Conservation (phyloP, 345 rosid genomes). For the Raphanus sativus region DNA sequence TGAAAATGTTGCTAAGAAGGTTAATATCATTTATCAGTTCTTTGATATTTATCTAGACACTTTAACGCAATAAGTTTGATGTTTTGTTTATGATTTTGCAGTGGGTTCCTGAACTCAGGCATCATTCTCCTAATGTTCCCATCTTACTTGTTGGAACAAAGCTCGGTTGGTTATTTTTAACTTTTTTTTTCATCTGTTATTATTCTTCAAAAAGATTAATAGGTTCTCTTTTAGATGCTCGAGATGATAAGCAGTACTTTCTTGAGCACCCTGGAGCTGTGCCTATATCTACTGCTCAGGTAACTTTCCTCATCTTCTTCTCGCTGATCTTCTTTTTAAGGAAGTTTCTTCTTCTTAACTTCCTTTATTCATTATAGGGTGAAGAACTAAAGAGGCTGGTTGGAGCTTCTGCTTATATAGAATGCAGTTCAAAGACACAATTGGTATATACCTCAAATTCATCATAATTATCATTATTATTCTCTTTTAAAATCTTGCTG, state of each 20-base stretch:
- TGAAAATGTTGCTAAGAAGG: constrained; percentile 84
- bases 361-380: constrained; percentile 45
- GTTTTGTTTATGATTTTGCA: constrained; percentile 34
- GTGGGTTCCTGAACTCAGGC: constrained; percentile 96
- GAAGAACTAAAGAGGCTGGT: constrained; percentile 73
- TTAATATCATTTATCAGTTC: constrained; percentile 8
- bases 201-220: neutral
- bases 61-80: constrained; percentile 25
- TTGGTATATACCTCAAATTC: constrained; percentile 47
- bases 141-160: constrained; percentile 80
- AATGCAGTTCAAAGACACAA: constrained; percentile 86
- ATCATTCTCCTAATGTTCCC: constrained; percentile 86
- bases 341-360: neutral
- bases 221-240: constrained; percentile 56
- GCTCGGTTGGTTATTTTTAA: constrained; percentile 51
- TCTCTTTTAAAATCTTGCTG: neutral
- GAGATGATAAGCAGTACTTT: constrained; percentile 70
- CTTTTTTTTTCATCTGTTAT: neutral
- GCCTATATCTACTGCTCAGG: constrained; percentile 74
- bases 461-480: neutral
- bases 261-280: constrained; percentile 73
- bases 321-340: neutral
- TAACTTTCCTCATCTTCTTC: constrained; percentile 28
- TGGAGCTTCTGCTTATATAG: constrained; percentile 76
- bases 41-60: neutral